phyloP scores from a whole-genome alignment of 352 stramenopile genomes.

The Phytophthora aleatoria region DNA sequence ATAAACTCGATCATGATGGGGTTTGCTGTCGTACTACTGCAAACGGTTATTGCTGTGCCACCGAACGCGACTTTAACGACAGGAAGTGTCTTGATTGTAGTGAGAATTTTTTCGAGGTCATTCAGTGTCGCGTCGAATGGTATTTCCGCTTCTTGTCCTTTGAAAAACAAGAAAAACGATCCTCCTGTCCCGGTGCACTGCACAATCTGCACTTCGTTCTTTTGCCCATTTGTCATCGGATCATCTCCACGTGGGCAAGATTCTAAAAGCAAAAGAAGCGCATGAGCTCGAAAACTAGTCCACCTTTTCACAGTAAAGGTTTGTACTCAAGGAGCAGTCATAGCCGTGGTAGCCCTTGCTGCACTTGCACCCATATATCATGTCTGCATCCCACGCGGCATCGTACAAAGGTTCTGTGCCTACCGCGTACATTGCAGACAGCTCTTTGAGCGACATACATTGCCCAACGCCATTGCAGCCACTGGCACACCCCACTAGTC shows the following conservation, averaged over 20 bases:
- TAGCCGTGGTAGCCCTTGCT: slow-evolving; percentile 77
- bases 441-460: slow-evolving; percentile 72
- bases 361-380: slow-evolving; percentile 91
- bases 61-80: slow-evolving; percentile 59
- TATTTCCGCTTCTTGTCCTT: slow-evolving; percentile 57
- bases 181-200: slow-evolving; percentile 77
- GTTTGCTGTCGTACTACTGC: slow-evolving; percentile 46
- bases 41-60: slow-evolving; percentile 37
- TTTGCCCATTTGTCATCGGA: slow-evolving; percentile 79
- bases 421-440: slow-evolving; percentile 51
- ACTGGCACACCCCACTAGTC: slow-evolving; percentile 55
- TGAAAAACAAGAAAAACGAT: slow-evolving; percentile 73
- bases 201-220: slow-evolving; percentile 85
- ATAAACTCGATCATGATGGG: slow-evolving; percentile 72
- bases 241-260: slow-evolving; percentile 89
- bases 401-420: slow-evolving; percentile 61
- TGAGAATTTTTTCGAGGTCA: slow-evolving; percentile 63
- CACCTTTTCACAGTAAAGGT: neutral
- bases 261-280: slow-evolving; percentile 25
- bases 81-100: slow-evolving; percentile 34
- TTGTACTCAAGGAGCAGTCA: slow-evolving; percentile 80
- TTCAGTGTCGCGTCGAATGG: slow-evolving; percentile 51
- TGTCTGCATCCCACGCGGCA: slow-evolving; percentile 63
- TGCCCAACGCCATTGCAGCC: slow-evolving; percentile 51
- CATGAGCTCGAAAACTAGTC: neutral